Conservation (phyloP, 345 rosid genomes). For the Citrus trifoliata region DNA sequence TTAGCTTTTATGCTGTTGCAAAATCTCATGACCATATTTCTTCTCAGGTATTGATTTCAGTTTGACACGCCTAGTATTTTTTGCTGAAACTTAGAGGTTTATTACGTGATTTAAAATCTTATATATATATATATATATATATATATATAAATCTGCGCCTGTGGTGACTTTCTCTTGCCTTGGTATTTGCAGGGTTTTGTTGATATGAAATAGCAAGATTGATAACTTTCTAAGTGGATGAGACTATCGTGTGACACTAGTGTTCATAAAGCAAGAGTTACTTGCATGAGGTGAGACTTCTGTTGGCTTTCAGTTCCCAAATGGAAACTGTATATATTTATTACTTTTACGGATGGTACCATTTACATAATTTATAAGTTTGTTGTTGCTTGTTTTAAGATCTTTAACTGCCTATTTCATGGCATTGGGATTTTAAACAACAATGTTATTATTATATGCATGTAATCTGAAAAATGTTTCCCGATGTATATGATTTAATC, state of each 20-base stretch:
- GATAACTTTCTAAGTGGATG: conserved; percentile 14
- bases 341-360: not conserved
- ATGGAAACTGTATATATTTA: not conserved
- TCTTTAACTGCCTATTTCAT: not conserved
- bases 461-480: not conserved
- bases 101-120: not conserved
- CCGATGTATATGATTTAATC: conserved; percentile 4
- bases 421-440: not conserved
- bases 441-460: not conserved
- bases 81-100: not conserved
- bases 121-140: too few species aligned
- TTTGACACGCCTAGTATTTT: not conserved
- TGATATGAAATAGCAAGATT: conserved; percentile 21
- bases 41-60: conserved; percentile 38
- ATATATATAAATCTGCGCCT: too few species aligned
- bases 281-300: conserved; percentile 55
- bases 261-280: conserved; percentile 58
- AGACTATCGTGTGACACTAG: conserved; percentile 8
- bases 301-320: not conserved
- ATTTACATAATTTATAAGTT: not conserved
- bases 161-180: not conserved
- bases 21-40: conserved; percentile 30
- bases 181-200: conserved; percentile 34
- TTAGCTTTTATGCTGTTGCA: conserved; percentile 13
- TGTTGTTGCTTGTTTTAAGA: not conserved